phyloP scores from a whole-genome alignment of 2,329 filamentous ascomycete genomes.

The Pseudofabraea citricarpa region DNA sequence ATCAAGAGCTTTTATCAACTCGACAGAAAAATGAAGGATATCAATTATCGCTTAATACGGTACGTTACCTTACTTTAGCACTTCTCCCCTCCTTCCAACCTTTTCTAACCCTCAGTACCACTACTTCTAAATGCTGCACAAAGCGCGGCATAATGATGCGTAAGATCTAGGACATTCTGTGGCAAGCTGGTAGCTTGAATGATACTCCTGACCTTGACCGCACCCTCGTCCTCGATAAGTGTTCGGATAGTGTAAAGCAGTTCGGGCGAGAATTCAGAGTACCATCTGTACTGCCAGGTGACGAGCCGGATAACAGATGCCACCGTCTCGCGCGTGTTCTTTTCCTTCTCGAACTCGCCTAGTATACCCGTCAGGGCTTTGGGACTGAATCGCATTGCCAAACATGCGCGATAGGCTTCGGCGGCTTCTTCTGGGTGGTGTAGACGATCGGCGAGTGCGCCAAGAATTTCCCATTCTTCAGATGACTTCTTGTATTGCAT shows the following conservation, averaged over 20 bases:
- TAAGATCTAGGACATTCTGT: conserved; percentile 88
- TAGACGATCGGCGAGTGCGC: conserved; percentile 84
- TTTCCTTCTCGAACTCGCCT: conserved; percentile 69
- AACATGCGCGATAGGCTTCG: conserved; percentile 86
- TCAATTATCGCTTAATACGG: too few species aligned
- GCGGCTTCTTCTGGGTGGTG: conserved; percentile 89
- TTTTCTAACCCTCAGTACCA: conserved; percentile 45
- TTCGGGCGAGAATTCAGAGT: conserved; percentile 96
- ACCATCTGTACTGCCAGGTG: conserved; percentile 99
- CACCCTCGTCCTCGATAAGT: conserved; percentile 94
- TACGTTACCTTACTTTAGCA: too few species aligned
- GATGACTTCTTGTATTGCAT: conserved; percentile 95
- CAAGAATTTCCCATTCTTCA: conserved; percentile 97
- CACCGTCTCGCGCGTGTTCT: conserved; percentile 76
- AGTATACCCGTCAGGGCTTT: conserved; percentile 86
- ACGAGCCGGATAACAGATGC: conserved; percentile 85
- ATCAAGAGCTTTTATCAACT: too few species aligned
- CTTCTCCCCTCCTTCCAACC: neutral
- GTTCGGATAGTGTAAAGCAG: conserved; percentile 83
- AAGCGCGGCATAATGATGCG: conserved; percentile 91
- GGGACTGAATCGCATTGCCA: conserved; percentile 85
- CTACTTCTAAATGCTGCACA: conserved; percentile 94
- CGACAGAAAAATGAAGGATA: too few species aligned
- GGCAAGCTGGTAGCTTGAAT: conserved; percentile 93
- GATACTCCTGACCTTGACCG: conserved; percentile 94